phyloP scores from a whole-genome alignment of 768 basidiomycete species.

The Boletus speciosus region DNA sequence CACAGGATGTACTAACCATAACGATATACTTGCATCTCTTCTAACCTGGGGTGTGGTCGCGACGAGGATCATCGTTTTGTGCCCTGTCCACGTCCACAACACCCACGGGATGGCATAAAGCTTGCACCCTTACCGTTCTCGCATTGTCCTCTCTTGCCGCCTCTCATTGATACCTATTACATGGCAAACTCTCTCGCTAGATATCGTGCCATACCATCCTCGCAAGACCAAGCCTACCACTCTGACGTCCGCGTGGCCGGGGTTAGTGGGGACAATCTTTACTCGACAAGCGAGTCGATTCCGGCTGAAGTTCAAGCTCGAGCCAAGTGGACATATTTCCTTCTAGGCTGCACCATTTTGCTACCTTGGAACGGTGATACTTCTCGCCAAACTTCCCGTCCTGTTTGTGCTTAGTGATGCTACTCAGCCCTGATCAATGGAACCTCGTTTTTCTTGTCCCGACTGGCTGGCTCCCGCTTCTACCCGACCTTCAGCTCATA shows the following conservation, averaged over 20 bases:
- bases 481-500: background rate
- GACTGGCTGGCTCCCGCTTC: background rate
- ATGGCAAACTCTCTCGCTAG: background rate
- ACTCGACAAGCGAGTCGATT: background rate
- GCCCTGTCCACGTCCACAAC: no score
- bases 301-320: no score
- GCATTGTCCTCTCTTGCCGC: background rate
- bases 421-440: background rate
- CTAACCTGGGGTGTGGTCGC: background rate
- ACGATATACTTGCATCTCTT: background rate
- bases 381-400: background rate
- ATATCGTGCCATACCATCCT: background rate
- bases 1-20: slow-evolving; percentile 1
- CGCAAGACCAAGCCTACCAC: background rate
- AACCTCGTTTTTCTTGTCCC: background rate
- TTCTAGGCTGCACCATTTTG: background rate
- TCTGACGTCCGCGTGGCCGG: background rate
- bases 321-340: background rate
- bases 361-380: background rate
- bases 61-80: no score
- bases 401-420: background rate
- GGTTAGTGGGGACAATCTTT: background rate
- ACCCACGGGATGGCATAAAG: no score
- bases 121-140: no score
- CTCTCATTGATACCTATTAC: background rate